Percentiles rank a stretch among this genome's conserved stretches.
Conservation (phyloP, 2,329 filamentous ascomycete genomes). For the Trichoderma gracile region DNA sequence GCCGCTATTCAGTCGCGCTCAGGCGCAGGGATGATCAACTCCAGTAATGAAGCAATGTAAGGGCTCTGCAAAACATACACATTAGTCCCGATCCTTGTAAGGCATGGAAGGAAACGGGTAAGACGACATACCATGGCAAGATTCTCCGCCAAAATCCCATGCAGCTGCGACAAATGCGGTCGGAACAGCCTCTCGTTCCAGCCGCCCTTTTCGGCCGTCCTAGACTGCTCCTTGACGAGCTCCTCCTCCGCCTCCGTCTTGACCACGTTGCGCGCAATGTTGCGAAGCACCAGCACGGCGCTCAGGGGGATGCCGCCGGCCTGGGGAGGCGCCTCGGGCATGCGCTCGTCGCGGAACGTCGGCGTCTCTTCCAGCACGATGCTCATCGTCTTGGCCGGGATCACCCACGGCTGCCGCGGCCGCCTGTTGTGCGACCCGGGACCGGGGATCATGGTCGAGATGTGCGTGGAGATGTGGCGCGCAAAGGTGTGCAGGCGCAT, state of each 20-base stretch:
- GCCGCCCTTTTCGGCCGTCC: constrained; percentile 50
- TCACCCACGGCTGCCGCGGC: constrained; percentile 46
- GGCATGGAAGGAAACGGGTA: no score
- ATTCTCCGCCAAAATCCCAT: constrained; percentile 71
- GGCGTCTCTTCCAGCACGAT: constrained; percentile 59
- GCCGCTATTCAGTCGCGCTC: constrained; percentile 26
- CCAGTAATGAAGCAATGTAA: constrained; percentile 45
- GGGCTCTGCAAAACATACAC: constrained; percentile 36
- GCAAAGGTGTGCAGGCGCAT: constrained; percentile 55
- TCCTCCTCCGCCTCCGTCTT: constrained; percentile 62
- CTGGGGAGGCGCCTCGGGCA: constrained; percentile 58
- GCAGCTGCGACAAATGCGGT: constrained; percentile 63
- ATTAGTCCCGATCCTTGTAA: neutral
- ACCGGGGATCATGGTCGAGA: constrained; percentile 47
- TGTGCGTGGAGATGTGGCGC: constrained; percentile 68
- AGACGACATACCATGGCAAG: constrained; percentile 54
- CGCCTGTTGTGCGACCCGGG: constrained; percentile 29
- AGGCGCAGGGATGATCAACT: constrained; percentile 39
- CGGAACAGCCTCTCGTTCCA: constrained; percentile 71
- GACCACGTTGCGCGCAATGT: constrained; percentile 68
- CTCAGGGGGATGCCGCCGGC: constrained; percentile 78
- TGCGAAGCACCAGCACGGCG: constrained; percentile 74
- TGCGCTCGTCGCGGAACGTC: constrained; percentile 57
- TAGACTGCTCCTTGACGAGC: constrained; percentile 50
- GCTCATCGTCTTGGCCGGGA: constrained; percentile 57